Percentiles rank a stretch among this genome's conserved stretches.
phyloP scores from a whole-genome alignment of 495 filamentous ascomycete species.

The Bacidia rubella region DNA sequence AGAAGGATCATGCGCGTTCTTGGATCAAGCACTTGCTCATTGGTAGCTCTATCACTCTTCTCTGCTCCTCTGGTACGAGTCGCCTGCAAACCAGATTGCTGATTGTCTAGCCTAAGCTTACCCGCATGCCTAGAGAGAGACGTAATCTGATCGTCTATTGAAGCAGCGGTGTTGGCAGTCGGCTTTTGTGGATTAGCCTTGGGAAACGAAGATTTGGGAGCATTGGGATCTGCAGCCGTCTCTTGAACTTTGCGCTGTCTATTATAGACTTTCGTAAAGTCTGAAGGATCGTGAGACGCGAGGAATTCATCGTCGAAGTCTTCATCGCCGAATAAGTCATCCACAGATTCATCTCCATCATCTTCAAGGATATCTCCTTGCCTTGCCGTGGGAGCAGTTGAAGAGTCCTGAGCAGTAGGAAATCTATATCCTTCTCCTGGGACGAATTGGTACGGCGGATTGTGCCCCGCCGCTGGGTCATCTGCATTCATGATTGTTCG shows the following conservation, averaged over 20 bases:
- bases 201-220: constrained; percentile 43
- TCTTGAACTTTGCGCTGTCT: constrained; percentile 57
- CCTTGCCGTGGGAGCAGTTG: no score
- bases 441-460: constrained; percentile 39
- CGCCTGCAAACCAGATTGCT: constrained; percentile 40
- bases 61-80: constrained; percentile 45
- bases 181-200: constrained; percentile 79
- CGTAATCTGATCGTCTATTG: constrained; percentile 76
- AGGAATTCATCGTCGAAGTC: constrained; percentile 47
- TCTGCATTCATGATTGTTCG: constrained; percentile 16
- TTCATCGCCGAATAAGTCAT: constrained; percentile 45
- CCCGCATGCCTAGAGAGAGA: constrained; percentile 70
- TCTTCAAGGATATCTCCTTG: no score
- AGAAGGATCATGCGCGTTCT: constrained; percentile 88
- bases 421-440: constrained; percentile 43
- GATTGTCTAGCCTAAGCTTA: constrained; percentile 74
- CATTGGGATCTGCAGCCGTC: constrained; percentile 40
- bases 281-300: constrained; percentile 42
- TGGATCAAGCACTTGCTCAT: constrained; percentile 85
- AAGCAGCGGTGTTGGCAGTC: constrained; percentile 58
- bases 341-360: constrained; percentile 40
- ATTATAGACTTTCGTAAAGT: constrained; percentile 85
- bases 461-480: constrained; percentile 32
- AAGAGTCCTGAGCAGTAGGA: constrained; percentile 15
- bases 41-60: constrained; percentile 83